Evolutionary conservation across 2,329 filamentous ascomycete species (phyloP).

Genomic region (Dissoconium aciculare): DNA sequence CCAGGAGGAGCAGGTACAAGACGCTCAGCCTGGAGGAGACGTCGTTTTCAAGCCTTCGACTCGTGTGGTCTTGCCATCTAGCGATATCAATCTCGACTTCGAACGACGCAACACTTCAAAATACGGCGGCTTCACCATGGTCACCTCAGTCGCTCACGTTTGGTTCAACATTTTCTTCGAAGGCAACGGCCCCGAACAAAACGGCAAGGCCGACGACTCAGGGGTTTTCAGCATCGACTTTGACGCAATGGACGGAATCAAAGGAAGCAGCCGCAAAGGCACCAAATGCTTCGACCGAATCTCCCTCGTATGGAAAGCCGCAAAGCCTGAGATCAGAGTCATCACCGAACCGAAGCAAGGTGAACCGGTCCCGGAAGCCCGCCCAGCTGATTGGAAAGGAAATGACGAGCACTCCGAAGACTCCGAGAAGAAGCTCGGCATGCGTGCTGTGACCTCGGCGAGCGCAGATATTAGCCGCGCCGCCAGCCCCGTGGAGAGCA

Average conservation of each 20-base stretch:
- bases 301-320: constrained; percentile 65
- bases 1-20: constrained; percentile 8
- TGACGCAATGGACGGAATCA: constrained; percentile 83
- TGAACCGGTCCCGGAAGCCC: constrained; percentile 54
- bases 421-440: constrained; percentile 49
- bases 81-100: constrained; percentile 80
- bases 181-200: constrained; percentile 55
- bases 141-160: constrained; percentile 82
- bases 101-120: constrained; percentile 70
- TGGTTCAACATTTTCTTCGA: constrained; percentile 98
- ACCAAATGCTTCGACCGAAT: constrained; percentile 67
- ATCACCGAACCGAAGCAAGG: constrained; percentile 52
- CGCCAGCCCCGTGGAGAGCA: constrained; percentile 37
- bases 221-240: constrained; percentile 60
- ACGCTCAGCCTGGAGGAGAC: constrained; percentile 38
- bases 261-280: constrained; percentile 72
- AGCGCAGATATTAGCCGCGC: constrained; percentile 57
- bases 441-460: constrained; percentile 48
- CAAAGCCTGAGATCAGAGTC: constrained; percentile 26
- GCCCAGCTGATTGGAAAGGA: constrained; percentile 62
- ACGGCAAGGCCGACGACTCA: constrained; percentile 49
- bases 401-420: constrained; percentile 21
- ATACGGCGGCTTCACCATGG: constrained; percentile 67
- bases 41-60: constrained; percentile 62
- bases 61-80: constrained; percentile 58